Conservation (phyloP, 2,329 filamentous ascomycete species). For the Penicillium nordicum region DNA sequence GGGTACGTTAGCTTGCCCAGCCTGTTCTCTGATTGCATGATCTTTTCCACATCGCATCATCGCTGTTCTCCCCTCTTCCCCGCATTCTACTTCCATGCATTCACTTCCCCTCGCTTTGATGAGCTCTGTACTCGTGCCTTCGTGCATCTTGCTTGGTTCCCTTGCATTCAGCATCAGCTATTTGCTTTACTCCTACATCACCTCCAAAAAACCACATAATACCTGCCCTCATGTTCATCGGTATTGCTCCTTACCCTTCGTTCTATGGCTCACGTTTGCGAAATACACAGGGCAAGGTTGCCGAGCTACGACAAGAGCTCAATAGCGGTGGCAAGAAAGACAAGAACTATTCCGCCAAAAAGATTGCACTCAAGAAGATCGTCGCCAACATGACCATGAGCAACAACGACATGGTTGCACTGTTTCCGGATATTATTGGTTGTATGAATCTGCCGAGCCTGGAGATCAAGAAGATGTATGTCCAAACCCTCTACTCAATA, state of each 20-base stretch:
- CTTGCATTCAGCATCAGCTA: background rate
- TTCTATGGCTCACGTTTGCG: slow-evolving; percentile 33
- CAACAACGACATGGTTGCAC: slow-evolving; percentile 98
- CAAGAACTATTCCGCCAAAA: slow-evolving; percentile 91
- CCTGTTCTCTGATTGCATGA: slow-evolving; percentile 21
- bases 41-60: background rate
- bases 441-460: slow-evolving; percentile 94
- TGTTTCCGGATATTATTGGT: slow-evolving; percentile 90
- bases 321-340: slow-evolving; percentile 95
- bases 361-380: slow-evolving; percentile 98
- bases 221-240: slow-evolving; percentile 28
- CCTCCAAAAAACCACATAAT: background rate
- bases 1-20: slow-evolving; percentile 61
- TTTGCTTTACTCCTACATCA: slow-evolving; percentile 3
- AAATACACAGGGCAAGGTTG: slow-evolving; percentile 86
- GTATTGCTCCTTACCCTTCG: slow-evolving; percentile 27
- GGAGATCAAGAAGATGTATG: slow-evolving; percentile 99
- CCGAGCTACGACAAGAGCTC: slow-evolving; percentile 90
- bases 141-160: slow-evolving; percentile 3
- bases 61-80: slow-evolving; percentile 13
- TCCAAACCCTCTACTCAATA: background rate
- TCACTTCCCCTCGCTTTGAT: slow-evolving; percentile 8
- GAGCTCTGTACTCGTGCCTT: background rate
- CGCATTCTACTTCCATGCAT: slow-evolving; percentile 15
- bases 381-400: slow-evolving; percentile 99